These are phyloP conservation scores for Ganoderma leucocontextum DNA, from an alignment of 1,284 basidiomycete genomes.

Conservation along the genomic window DNA sequence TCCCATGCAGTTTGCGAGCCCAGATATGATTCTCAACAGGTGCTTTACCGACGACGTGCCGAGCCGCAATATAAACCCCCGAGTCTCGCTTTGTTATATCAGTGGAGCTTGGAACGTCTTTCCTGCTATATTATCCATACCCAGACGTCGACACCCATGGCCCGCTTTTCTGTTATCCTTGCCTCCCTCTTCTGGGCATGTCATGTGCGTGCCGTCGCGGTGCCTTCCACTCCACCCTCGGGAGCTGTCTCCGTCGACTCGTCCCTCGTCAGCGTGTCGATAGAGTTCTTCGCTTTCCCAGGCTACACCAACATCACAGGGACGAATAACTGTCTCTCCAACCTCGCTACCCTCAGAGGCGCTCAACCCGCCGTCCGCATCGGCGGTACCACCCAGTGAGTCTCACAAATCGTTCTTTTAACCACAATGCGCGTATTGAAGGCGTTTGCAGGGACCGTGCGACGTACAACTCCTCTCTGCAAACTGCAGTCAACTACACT, in stretches of 20 bases:
- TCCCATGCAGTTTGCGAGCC: background rate
- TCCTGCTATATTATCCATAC: background rate
- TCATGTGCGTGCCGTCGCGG: constrained; percentile 30
- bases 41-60: constrained; percentile 22
- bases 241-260: constrained; percentile 44
- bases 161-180: constrained; percentile 15
- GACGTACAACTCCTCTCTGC: constrained; percentile 46
- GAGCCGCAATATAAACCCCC: constrained; percentile 25
- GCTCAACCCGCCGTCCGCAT: constrained; percentile 50
- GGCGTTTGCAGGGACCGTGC: constrained; percentile 48
- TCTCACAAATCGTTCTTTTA: background rate
- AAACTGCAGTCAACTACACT: constrained; percentile 49
- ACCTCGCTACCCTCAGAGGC: constrained; percentile 46
- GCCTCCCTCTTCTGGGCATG: constrained; percentile 15
- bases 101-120: background rate
- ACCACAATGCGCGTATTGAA: background rate
- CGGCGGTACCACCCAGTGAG: constrained; percentile 54
- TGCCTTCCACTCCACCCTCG: constrained; percentile 44
- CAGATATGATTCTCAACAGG: constrained; percentile 1
- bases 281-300: constrained; percentile 55
- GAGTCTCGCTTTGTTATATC: background rate
- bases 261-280: constrained; percentile 47
- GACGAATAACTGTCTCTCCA: constrained; percentile 48
- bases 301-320: constrained; percentile 47
- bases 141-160: constrained; percentile 16